Evolutionary conservation across 2,329 filamentous ascomycete species (phyloP).

Genomic region (Coniochaeta sp.): DNA sequence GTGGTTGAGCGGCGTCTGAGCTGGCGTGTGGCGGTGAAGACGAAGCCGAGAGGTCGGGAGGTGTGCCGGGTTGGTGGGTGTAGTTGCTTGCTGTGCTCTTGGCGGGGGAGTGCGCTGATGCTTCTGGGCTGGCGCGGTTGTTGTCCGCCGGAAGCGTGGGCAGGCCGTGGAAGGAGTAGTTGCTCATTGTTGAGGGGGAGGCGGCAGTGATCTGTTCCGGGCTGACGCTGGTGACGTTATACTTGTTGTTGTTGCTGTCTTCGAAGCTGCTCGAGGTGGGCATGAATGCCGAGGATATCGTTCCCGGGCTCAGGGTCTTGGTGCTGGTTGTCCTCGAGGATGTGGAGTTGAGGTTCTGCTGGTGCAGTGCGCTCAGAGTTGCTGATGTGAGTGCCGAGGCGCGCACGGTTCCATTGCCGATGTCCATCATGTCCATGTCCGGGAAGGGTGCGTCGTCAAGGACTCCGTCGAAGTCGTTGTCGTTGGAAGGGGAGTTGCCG

Average conservation of each 20-base stretch:
- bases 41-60: constrained; percentile 54
- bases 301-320: constrained; percentile 26
- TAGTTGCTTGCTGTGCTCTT: constrained; percentile 45
- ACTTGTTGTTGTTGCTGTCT: not conserved
- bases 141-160: constrained; percentile 5
- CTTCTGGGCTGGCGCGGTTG: constrained; percentile 15
- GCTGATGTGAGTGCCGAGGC: not conserved
- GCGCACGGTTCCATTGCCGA: not conserved
- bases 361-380: not conserved
- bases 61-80: constrained; percentile 35
- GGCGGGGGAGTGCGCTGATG: constrained; percentile 33
- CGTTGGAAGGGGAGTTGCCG: constrained; percentile 41
- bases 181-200: constrained; percentile 39
- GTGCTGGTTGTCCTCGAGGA: constrained; percentile 26
- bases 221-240: constrained; percentile 9
- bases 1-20: not conserved
- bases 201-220: constrained; percentile 19
- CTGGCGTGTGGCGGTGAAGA: constrained; percentile 48
- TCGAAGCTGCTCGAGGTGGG: constrained; percentile 11
- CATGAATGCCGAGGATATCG: constrained; percentile 32
- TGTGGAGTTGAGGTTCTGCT: not conserved
- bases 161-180: constrained; percentile 22
- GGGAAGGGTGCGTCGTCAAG: constrained; percentile 27
- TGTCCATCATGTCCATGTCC: constrained; percentile 13
- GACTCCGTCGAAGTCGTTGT: constrained; percentile 34